phyloP scores from a whole-genome alignment of 352 stramenopile genomes.

The Pythium dissimile region DNA sequence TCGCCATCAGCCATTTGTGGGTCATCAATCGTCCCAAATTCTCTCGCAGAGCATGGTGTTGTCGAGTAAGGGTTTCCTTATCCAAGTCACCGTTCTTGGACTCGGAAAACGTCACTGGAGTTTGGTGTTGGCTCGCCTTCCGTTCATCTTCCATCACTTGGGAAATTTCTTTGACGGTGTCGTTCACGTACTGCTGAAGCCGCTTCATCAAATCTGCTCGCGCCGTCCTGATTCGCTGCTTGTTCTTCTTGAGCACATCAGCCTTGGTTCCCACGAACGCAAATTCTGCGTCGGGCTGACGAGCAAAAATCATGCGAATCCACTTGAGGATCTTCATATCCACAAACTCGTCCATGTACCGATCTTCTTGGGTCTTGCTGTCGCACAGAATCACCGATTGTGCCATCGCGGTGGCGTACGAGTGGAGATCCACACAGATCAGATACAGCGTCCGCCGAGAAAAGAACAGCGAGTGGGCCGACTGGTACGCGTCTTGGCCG shows the following conservation, averaged over 20 bases:
- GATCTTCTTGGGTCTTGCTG: neutral
- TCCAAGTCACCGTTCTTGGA: neutral
- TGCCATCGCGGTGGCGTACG: neutral
- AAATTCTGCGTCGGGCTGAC: constrained; percentile 16
- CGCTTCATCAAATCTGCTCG: neutral
- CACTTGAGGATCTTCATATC: neutral
- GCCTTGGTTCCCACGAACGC: constrained; percentile 11
- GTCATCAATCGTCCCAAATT: neutral
- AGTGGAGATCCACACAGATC: constrained; percentile 9
- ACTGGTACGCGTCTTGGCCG: constrained; percentile 11
- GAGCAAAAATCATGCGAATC: constrained; percentile 8
- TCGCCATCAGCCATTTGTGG: neutral
- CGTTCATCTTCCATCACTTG: neutral
- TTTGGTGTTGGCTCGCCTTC: too few relatives aligned
- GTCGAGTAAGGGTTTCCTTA: neutral
- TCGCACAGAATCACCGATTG: neutral
- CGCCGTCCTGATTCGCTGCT: neutral
- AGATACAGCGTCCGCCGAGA: constrained; percentile 11
- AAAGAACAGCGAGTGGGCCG: constrained; percentile 14
- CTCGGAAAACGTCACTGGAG: neutral
- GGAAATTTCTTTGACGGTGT: neutral
- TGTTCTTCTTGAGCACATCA: neutral
- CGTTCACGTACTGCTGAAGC: neutral
- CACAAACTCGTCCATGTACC: constrained; percentile 5
- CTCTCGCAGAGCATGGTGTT: neutral